phyloP scores from a whole-genome alignment of 306 rosid genomes.

The Fragaria vesca region DNA sequence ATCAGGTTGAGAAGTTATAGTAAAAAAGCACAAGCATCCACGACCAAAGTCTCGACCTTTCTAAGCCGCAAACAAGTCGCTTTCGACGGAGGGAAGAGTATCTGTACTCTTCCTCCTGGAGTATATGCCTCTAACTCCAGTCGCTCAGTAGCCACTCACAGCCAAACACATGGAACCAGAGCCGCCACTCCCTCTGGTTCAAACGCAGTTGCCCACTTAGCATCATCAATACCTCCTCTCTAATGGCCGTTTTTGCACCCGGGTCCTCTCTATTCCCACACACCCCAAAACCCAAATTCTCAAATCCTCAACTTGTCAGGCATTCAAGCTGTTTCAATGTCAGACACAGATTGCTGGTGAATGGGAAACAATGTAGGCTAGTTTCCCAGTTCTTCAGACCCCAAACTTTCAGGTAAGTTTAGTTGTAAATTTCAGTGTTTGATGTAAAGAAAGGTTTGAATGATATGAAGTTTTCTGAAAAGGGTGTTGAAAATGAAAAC shows the following conservation, averaged over 20 bases:
- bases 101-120: neutral
- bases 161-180: constrained; percentile 36
- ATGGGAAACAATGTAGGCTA: constrained; percentile 6
- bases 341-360: constrained; percentile 14
- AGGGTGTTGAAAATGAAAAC: neutral
- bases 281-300: constrained; percentile 16
- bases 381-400: constrained; percentile 28
- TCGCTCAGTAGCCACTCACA: constrained; percentile 15
- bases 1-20: too few species aligned
- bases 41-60: neutral
- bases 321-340: constrained; percentile 23
- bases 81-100: neutral
- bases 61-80: constrained; percentile 1
- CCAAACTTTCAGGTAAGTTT: constrained; percentile 28
- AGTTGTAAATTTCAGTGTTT: neutral
- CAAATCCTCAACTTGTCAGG: constrained; percentile 13
- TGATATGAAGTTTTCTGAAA: neutral
- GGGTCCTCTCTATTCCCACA: constrained; percentile 23
- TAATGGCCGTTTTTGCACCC: constrained; percentile 29
- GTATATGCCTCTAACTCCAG: constrained; percentile 7
- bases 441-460: neutral
- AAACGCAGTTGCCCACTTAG: neutral
- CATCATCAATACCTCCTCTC: constrained; percentile 13
- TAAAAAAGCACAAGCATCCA: neutral
- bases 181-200: constrained; percentile 18